A percentile compares a stretch with the other conserved stretches of the same genome.
phyloP scores from a whole-genome alignment of 257 asterid genomes.

The Thymus quinquecostatus region DNA sequence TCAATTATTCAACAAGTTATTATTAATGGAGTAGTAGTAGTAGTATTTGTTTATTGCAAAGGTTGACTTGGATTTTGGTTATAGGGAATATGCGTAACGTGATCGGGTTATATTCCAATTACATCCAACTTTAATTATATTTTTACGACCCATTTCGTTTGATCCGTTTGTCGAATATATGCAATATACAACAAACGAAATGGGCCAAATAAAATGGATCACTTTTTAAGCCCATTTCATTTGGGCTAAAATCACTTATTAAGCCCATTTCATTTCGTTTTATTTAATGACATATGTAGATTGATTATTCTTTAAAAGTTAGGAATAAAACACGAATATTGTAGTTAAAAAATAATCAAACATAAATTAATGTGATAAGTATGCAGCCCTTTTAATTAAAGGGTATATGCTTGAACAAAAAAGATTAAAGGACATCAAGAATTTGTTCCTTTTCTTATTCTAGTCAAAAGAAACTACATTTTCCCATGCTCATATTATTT shows the following conservation, averaged over 20 bases:
- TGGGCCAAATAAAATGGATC: no score
- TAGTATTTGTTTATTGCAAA: background rate
- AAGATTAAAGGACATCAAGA: conserved; percentile 17
- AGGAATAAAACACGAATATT: background rate
- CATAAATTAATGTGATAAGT: no score
- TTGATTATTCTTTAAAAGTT: background rate
- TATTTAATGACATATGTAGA: background rate
- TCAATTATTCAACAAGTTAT: no score
- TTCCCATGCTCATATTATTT: conserved; percentile 1
- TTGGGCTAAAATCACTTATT: background rate
- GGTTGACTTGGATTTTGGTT: conserved; percentile 26
- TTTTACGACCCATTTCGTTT: background rate
- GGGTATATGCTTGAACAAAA: conserved; percentile 12
- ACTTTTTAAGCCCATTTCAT: background rate
- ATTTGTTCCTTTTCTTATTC: conserved; percentile 13
- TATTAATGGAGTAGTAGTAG: background rate
- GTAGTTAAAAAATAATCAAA: background rate
- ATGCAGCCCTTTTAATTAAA: conserved; percentile 16
- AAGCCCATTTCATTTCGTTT: background rate
- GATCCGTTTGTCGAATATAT: no score
- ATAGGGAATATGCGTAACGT: conserved; percentile 38
- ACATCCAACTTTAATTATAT: conserved; percentile 13
- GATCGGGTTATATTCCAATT: conserved; percentile 28
- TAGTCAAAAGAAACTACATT: conserved; percentile 24
- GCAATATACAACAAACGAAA: no score